Percentiles rank a stretch among this genome's conserved stretches.
Evolutionary conservation across 768 basidiomycete genomes (phyloP).

Genomic region (Plicaturopsis crispa): DNA sequence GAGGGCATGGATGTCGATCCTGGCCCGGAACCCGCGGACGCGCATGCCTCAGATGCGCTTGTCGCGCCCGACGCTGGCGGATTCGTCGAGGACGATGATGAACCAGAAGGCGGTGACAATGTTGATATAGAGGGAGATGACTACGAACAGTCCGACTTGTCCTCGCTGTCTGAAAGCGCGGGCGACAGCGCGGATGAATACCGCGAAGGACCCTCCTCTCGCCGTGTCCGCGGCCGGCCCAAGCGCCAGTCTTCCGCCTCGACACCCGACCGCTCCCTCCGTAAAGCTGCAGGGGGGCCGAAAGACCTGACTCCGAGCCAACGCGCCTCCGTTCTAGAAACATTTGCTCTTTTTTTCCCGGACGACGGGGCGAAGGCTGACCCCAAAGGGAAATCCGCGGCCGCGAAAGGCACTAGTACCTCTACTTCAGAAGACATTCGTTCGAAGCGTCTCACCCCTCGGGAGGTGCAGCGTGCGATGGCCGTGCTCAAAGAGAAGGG

Average conservation of each 20-base stretch:
- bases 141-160: slow-evolving; percentile 7
- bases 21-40: slow-evolving; percentile 14
- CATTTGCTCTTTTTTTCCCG: slow-evolving; percentile 75
- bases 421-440: no score
- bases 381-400: slow-evolving; percentile 45
- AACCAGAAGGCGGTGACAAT: slow-evolving; percentile 16
- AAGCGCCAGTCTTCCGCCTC: slow-evolving; percentile 1
- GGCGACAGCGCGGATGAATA: slow-evolving; percentile 22
- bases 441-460: slow-evolving; percentile 33
- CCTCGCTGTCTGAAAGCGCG: slow-evolving; percentile 5
- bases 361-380: slow-evolving; percentile 33
- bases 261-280: slow-evolving; percentile 1
- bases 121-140: slow-evolving; percentile 17
- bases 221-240: slow-evolving; percentile 5
- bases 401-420: no score
- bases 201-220: slow-evolving; percentile 15
- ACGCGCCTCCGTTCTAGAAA: slow-evolving; percentile 40
- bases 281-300: no score
- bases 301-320: slow-evolving; percentile 42
- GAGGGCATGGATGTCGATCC: slow-evolving; percentile 20
- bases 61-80: slow-evolving; percentile 19
- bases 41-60: slow-evolving; percentile 2
- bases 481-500: slow-evolving; percentile 63
- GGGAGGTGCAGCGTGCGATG: slow-evolving; percentile 56
- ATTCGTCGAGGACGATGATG: slow-evolving; percentile 15